Evolutionary conservation across 805 yeast species (phyloP).

Genomic region (Diddensiella transvaalensis): DNA sequence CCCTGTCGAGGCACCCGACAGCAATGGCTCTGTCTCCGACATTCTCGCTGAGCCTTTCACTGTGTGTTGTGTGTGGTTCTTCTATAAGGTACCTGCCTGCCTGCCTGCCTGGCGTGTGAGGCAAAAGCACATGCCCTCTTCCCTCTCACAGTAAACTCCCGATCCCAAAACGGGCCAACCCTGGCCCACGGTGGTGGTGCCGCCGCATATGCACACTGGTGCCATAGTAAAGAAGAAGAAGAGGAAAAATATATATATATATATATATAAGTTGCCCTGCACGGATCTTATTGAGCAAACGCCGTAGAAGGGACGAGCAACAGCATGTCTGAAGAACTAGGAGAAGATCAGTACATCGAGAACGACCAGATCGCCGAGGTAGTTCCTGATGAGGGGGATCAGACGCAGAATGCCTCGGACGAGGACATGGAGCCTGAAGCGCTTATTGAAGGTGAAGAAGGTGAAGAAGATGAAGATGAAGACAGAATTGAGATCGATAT

Average conservation of each 20-base stretch:
- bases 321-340: neutral
- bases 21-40: neutral
- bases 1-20: neutral
- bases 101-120: too few species aligned
- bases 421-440: conserved; percentile 42
- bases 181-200: too few species aligned
- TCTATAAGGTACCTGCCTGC: too few species aligned
- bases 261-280: too few species aligned
- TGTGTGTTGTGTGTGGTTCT: too few species aligned
- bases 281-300: too few species aligned
- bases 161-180: neutral
- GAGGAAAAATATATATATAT: too few species aligned
- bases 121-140: neutral
- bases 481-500: conserved; percentile 73
- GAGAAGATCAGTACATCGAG: conserved; percentile 26
- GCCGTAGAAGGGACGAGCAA: neutral
- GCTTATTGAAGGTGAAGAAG: conserved; percentile 35
- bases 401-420: conserved; percentile 26
- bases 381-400: conserved; percentile 17
- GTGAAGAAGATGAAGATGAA: conserved; percentile 35
- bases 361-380: conserved; percentile 29
- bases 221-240: too few species aligned
- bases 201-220: too few species aligned
- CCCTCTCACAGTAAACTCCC: too few species aligned
- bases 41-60: neutral